phyloP scores from a whole-genome alignment of 495 filamentous ascomycete species.

The Lepraria neglecta region DNA sequence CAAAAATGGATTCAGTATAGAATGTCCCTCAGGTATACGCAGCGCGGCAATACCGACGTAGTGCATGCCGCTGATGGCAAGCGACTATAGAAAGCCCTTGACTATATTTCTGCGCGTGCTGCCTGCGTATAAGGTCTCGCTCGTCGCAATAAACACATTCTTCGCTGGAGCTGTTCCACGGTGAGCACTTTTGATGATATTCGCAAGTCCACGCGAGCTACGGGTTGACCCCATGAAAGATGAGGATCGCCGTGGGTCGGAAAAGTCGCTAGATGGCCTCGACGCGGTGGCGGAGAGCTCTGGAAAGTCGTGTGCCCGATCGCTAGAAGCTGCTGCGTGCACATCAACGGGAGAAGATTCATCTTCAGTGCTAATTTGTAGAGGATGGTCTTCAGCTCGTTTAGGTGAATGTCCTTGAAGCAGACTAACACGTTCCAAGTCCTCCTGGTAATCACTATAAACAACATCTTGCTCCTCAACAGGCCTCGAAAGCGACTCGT shows the following conservation, averaged over 20 bases:
- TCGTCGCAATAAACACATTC: slow-evolving; percentile 29
- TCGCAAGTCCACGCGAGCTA: slow-evolving; percentile 22
- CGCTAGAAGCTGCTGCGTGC: background rate
- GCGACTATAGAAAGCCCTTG: slow-evolving; percentile 29
- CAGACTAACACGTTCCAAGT: background rate
- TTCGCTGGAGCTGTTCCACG: slow-evolving; percentile 23
- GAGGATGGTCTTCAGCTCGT: no score
- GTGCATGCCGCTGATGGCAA: slow-evolving; percentile 30
- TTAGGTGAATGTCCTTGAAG: background rate
- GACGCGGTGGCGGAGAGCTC: background rate
- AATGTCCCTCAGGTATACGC: slow-evolving; percentile 24
- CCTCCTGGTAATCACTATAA: background rate
- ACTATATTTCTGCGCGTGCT: slow-evolving; percentile 23
- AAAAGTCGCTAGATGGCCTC: slow-evolving; percentile 14
- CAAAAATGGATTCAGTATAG: slow-evolving; percentile 18
- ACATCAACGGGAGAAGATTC: no score
- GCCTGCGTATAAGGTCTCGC: slow-evolving; percentile 27
- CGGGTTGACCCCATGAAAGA: slow-evolving; percentile 24
- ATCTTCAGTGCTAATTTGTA: no score
- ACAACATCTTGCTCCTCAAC: slow-evolving; percentile 10
- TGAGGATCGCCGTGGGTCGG: slow-evolving; percentile 23
- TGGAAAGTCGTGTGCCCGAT: background rate
- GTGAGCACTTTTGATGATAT: slow-evolving; percentile 28
- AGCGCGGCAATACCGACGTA: slow-evolving; percentile 30
- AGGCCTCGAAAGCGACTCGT: slow-evolving; percentile 1